These are phyloP conservation scores for Elymus sibiricus DNA, from an alignment of 176 grass and related monocot genomes.

Conservation along the genomic window DNA sequence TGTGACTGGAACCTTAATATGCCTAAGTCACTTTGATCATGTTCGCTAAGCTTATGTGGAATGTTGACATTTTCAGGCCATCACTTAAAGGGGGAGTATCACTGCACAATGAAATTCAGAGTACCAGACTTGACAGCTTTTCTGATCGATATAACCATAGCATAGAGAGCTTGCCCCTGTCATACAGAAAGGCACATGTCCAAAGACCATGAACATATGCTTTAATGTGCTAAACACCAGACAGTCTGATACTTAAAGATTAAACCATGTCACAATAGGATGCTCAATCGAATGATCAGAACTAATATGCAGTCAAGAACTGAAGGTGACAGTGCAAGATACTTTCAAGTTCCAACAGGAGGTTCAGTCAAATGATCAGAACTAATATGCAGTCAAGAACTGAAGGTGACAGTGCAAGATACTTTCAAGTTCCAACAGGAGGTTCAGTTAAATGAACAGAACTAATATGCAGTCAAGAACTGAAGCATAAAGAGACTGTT, in stretches of 20 bases:
- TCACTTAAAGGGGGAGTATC: neutral
- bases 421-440: neutral
- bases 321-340: neutral
- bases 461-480: neutral
- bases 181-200: neutral
- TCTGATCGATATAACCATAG: neutral
- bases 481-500: neutral
- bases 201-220: too few species aligned
- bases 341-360: neutral
- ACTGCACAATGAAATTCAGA: neutral
- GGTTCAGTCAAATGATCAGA: too few species aligned
- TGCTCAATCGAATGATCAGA: too few species aligned
- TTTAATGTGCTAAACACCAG: neutral
- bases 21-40: neutral
- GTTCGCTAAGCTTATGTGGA: neutral
- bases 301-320: neutral
- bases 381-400: too few species aligned
- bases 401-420: neutral
- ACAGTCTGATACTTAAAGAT: neutral
- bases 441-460: too few species aligned
- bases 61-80: neutral
- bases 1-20: neutral
- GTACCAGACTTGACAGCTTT: neutral
- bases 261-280: neutral
- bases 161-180: neutral